Base-by-base conservation (phyloP, 2,329 filamentous ascomycete genomes). In the Rhytidhysteron rufulum region DNA sequence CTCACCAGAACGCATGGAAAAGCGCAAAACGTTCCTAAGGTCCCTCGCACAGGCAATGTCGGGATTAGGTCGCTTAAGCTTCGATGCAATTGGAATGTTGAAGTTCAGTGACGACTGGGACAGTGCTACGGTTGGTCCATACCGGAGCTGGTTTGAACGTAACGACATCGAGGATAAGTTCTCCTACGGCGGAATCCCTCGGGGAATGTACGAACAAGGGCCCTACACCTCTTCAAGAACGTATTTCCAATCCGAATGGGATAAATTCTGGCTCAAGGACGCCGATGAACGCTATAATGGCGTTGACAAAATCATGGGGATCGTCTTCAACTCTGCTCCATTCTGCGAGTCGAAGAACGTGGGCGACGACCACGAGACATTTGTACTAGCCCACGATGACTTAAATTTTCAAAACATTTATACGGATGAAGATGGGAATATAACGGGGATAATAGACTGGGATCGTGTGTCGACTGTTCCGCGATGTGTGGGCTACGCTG, bases 381-480 rank as follows among this genome's bases (percentile, higher is more conserved):
- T 59, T 22, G 35, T 45, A 0, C 42, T 56, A 2, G 37, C 29
- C 0, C 53, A 57, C 33, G 20, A 42, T 2, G 54, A 58, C 31
- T 47, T 59, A 5, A 42, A 54, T 21, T 35, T 45, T 6, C 49
- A 57, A 15, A 59, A 59, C 41, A 51, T 57, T 21, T 37, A 56
- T 4, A 40, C 44, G 20, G 44, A 52, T 31, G 34, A 39, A 4
- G 31, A 31, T 1, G 42, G 39, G 11, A 20, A 41, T 9, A 20
- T 44, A 5, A 49, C 44, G 0, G 55, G 48, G 4, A 50, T 60
- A 24, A 34, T 58, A 5, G 52, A 54, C 45, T 55, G 52, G 52
- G 49, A 54, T 9, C 25, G 30, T 7, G 25, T 27, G 4, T 15
- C 20, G 2, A 42, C 41, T 4, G 40, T 49, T 6, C 47, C 50